These are phyloP conservation scores for Elsinoe perseae DNA, from an alignment of 2,329 filamentous ascomycete genomes.

Conservation along the genomic window DNA sequence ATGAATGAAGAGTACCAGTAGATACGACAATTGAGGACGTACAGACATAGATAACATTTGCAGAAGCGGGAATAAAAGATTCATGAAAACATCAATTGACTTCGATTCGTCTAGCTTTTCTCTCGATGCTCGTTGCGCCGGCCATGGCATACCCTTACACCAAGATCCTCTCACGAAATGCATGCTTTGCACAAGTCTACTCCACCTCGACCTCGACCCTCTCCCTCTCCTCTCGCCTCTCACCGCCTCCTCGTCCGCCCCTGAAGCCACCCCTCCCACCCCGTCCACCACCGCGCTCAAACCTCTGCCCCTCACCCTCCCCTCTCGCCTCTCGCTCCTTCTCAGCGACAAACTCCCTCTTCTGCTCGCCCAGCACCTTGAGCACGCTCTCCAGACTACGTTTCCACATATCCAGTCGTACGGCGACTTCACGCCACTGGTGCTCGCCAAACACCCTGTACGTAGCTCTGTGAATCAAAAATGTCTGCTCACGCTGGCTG, in stretches of 20 bases:
- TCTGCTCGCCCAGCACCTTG: conserved; percentile 68
- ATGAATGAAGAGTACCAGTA: not conserved
- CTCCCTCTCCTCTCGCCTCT: conserved; percentile 6
- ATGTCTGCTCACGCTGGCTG: conserved; percentile 83
- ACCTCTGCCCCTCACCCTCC: not conserved
- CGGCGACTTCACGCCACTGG: conserved; percentile 94
- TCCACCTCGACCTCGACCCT: conserved; percentile 16
- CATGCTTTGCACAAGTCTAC: not conserved
- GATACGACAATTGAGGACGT: not conserved
- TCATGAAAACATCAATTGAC: conserved; percentile 9
- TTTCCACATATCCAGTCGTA: conserved; percentile 85
- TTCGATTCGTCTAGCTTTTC: conserved; percentile 7
- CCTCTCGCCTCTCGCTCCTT: conserved; percentile 61
- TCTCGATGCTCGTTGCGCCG: not conserved
- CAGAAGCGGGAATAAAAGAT: not conserved
- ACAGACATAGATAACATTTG: not conserved
- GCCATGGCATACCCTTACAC: too few species aligned
- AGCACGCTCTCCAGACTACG: conserved; percentile 72
- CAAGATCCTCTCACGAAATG: too few species aligned
- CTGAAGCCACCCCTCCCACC: conserved; percentile 9
- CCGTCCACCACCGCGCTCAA: conserved; percentile 3
- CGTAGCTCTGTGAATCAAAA: conserved; percentile 90
- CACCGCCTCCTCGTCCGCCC: not conserved
- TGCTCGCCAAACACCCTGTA: conserved; percentile 97
- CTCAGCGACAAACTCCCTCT: conserved; percentile 67